phyloP scores from a whole-genome alignment of 352 stramenopile genomes.

The Globisporangium radiosum region DNA sequence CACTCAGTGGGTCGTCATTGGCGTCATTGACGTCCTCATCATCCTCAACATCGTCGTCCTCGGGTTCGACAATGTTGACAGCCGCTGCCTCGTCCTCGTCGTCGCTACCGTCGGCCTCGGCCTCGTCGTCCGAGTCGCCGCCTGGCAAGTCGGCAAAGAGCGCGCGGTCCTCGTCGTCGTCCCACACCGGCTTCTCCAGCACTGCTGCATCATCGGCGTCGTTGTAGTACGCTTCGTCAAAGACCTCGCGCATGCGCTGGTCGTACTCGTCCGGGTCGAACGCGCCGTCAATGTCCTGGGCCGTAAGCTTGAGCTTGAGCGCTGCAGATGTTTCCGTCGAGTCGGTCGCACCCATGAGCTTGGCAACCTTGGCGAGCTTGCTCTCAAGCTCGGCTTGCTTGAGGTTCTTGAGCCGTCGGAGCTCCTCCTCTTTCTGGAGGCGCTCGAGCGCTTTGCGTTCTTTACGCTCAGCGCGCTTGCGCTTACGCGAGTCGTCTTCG shows the following conservation, averaged over 20 bases:
- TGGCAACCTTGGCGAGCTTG: conserved; percentile 90
- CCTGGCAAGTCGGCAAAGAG: conserved; percentile 69
- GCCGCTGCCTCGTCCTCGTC: conserved; percentile 30
- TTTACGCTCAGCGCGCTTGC: conserved; percentile 91
- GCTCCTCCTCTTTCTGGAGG: conserved; percentile 95
- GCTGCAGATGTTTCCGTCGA: conserved; percentile 25
- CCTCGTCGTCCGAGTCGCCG: conserved; percentile 53
- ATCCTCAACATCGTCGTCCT: conserved; percentile 20
- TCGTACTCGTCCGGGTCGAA: conserved; percentile 97
- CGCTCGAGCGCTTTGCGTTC: conserved; percentile 94
- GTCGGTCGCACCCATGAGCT: conserved; percentile 58
- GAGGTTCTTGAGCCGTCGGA: conserved; percentile 96
- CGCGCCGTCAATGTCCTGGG: conserved; percentile 89
- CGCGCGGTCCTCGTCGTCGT: conserved; percentile 80
- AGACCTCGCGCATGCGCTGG: conserved; percentile 93
- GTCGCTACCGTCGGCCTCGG: conserved; percentile 23
- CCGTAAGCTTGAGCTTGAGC: conserved; percentile 37
- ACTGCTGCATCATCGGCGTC: conserved; percentile 28
- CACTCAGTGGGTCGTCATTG: conserved; percentile 34
- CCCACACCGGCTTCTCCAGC: conserved; percentile 70
- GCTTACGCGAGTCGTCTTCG: conserved; percentile 94
- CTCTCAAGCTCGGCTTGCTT: conserved; percentile 95
- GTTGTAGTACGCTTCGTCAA: conserved; percentile 98
- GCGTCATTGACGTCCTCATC: conserved; percentile 38
- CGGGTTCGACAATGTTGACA: conserved; percentile 15